Conservation (phyloP, 805 yeast species). For the Wickerhamiella brachini region DNA sequence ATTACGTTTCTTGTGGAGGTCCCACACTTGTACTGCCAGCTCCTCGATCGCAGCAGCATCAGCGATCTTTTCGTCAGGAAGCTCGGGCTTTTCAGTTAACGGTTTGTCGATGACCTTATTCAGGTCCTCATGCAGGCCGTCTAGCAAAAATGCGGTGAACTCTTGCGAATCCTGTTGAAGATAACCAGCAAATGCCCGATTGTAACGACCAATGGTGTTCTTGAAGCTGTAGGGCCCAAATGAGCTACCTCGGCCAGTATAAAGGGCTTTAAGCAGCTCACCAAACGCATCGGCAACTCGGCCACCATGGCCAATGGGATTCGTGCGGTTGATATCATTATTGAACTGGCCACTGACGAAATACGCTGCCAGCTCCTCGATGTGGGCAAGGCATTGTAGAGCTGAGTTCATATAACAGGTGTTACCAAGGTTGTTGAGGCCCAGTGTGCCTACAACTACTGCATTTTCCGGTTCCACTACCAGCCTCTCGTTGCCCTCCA, state of each 20-base stretch:
- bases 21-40: slow-evolving; percentile 70
- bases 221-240: slow-evolving; percentile 68
- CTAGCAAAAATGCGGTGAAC: slow-evolving; percentile 72
- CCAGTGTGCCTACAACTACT: slow-evolving; percentile 80
- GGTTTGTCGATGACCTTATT: slow-evolving; percentile 77
- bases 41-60: slow-evolving; percentile 35
- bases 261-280: slow-evolving; percentile 45
- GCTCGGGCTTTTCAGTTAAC: slow-evolving; percentile 75
- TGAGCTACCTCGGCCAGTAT: slow-evolving; percentile 22
- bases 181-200: slow-evolving; percentile 64
- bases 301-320: slow-evolving; percentile 81
- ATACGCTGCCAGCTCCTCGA: slow-evolving; percentile 69
- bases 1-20: slow-evolving; percentile 61
- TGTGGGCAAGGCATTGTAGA: slow-evolving; percentile 70
- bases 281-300: slow-evolving; percentile 70
- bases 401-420: slow-evolving; percentile 94
- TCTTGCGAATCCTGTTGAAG: slow-evolving; percentile 93
- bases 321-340: slow-evolving; percentile 54
- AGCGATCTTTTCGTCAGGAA: slow-evolving; percentile 42
- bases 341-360: slow-evolving; percentile 45
- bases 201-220: slow-evolving; percentile 60
- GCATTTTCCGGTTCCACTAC: slow-evolving; percentile 43
- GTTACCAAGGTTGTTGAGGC: slow-evolving; percentile 71
- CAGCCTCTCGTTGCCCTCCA: slow-evolving; percentile 6
- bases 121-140: slow-evolving; percentile 84